These are phyloP conservation scores for Emergomyces orientalis DNA, from an alignment of 2,329 filamentous ascomycete species.

Conservation along the genomic window DNA sequence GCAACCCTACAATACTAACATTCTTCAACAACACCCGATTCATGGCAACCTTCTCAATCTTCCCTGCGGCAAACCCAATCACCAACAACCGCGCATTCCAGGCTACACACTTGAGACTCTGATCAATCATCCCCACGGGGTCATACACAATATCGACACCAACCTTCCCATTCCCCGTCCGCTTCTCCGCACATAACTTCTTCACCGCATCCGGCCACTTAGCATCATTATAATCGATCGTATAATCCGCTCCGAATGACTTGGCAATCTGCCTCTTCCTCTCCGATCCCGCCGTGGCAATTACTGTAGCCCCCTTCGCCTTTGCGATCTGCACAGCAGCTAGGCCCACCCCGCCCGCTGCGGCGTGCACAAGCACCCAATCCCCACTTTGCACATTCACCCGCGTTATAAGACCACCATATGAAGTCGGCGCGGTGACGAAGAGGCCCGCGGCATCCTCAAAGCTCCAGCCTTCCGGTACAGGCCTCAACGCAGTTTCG, in stretches of 20 bases:
- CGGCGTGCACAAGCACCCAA: constrained; percentile 82
- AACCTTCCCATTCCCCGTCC: constrained; percentile 54
- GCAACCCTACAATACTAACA: constrained; percentile 76
- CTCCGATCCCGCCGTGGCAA: constrained; percentile 75
- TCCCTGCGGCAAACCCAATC: constrained; percentile 77
- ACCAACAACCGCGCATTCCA: constrained; percentile 88
- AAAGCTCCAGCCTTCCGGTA: constrained; percentile 75
- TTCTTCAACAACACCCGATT: constrained; percentile 93
- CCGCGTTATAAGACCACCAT: constrained; percentile 69
- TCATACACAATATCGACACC: constrained; percentile 93
- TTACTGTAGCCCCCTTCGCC: constrained; percentile 81
- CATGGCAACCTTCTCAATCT: constrained; percentile 83
- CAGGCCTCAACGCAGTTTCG: constrained; percentile 59
- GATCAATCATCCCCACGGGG: constrained; percentile 80
- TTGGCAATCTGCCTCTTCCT: constrained; percentile 72
- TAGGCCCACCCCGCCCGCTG: constrained; percentile 82
- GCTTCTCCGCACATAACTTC: constrained; percentile 45
- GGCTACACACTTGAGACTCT: constrained; percentile 79
- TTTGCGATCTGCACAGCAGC: constrained; percentile 92
- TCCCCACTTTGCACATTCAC: constrained; percentile 72
- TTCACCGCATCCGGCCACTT: constrained; percentile 61
- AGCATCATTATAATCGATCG: constrained; percentile 68
- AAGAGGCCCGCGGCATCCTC: constrained; percentile 80
- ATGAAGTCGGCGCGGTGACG: constrained; percentile 84
- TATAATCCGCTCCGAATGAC: constrained; percentile 75